phyloP scores from a whole-genome alignment of 129 eudicot genomes.

The Smallanthus sonchifolius region DNA sequence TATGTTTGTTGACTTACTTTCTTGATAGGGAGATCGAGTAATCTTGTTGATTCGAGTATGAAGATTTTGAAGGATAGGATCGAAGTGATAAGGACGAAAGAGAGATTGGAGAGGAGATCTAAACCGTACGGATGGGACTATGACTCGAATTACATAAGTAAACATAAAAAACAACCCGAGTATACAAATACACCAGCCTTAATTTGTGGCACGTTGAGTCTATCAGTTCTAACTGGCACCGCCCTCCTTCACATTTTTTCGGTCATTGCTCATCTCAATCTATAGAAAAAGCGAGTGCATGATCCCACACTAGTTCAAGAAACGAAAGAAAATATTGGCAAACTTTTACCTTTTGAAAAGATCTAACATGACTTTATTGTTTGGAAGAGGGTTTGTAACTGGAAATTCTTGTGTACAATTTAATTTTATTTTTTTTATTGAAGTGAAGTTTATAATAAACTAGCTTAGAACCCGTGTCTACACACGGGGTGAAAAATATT shows the following conservation, averaged over 20 bases:
- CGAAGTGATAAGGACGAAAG: constrained; percentile 27
- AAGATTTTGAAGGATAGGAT: constrained; percentile 31
- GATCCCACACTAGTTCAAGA: not conserved
- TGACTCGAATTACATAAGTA: constrained; percentile 9
- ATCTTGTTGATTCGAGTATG: constrained; percentile 35
- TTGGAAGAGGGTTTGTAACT: not conserved
- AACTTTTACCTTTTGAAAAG: not conserved
- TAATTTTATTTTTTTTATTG: not conserved
- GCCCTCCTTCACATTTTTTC: constrained; percentile 37
- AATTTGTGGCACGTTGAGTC: constrained; percentile 31
- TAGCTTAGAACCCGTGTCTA: no score
- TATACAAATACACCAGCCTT: constrained; percentile 17
- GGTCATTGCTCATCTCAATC: constrained; percentile 29
- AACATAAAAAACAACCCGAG: constrained; percentile 12
- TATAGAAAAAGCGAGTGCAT: not conserved
- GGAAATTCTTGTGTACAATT: not conserved
- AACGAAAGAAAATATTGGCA: not conserved
- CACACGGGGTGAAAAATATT: no score
- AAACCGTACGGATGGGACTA: constrained; percentile 26
- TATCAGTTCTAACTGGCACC: constrained; percentile 26
- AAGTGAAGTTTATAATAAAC: not conserved
- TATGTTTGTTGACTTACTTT: not conserved
- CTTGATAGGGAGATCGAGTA: constrained; percentile 29
- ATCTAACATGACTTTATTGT: not conserved
- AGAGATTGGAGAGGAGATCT: constrained; percentile 26